phyloP scores from a whole-genome alignment of 345 rosid genomes.

The Carallia brachiata region DNA sequence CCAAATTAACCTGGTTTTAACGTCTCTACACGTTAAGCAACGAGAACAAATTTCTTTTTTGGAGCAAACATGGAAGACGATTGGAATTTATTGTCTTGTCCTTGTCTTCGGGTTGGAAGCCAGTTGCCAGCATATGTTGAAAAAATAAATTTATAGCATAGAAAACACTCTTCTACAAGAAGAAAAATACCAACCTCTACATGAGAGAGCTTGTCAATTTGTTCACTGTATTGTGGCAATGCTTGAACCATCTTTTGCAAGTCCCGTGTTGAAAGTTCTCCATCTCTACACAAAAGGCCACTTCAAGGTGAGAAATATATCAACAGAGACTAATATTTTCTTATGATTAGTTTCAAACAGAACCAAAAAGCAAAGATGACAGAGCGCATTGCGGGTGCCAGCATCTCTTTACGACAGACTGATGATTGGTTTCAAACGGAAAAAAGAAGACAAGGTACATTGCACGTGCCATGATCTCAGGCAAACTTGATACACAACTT shows the following conservation, averaged over 20 bases:
- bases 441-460: too few species aligned
- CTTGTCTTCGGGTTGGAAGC: too few species aligned
- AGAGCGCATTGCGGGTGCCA: not conserved
- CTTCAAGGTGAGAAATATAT: slow-evolving; percentile 19
- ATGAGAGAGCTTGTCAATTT: slow-evolving; percentile 98
- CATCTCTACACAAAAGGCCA: slow-evolving; percentile 52
- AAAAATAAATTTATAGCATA: not conserved
- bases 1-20: too few species aligned
- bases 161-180: not conserved
- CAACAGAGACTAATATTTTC: not conserved
- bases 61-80: too few species aligned
- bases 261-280: slow-evolving; percentile 92
- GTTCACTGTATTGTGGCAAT: slow-evolving; percentile 97
- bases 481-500: too few species aligned
- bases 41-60: too few species aligned
- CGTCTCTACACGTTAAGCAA: too few species aligned
- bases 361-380: not conserved
- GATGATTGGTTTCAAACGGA: too few species aligned
- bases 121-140: not conserved
- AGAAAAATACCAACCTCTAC: slow-evolving; percentile 70
- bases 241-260: slow-evolving; percentile 99
- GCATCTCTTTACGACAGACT: not conserved
- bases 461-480: too few species aligned
- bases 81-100: too few species aligned
- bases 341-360: not conserved